Percentiles rank a stretch among this genome's conserved stretches.
These are phyloP conservation scores for Oxytropis ochrocephala DNA, from an alignment of 306 rosid species.

Conservation along the genomic window DNA sequence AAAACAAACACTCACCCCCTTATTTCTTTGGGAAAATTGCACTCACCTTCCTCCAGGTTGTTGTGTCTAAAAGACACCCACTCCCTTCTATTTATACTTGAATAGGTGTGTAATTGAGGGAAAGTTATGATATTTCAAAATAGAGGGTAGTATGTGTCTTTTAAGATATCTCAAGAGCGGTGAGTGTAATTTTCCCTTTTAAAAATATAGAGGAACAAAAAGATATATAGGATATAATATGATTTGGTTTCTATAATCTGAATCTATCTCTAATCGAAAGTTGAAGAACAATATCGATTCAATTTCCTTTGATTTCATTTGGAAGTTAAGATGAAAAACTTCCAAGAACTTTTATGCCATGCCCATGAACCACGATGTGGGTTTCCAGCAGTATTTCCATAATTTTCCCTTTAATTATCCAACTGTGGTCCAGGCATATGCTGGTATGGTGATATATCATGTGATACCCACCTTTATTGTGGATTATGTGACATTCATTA, in stretches of 20 bases:
- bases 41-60: too few species aligned
- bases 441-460: constrained; percentile 16
- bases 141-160: neutral
- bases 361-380: constrained; percentile 14
- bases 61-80: neutral
- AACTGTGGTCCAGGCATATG: constrained; percentile 23
- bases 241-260: neutral
- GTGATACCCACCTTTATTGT: constrained; percentile 24
- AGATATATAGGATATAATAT: neutral
- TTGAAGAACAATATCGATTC: neutral
- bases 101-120: too few species aligned
- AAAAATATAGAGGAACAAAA: neutral
- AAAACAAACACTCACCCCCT: too few species aligned
- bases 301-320: constrained; percentile 1
- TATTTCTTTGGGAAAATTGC: neutral
- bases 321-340: neutral
- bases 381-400: neutral
- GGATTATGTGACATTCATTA: constrained; percentile 2
- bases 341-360: constrained; percentile 9
- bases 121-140: too few species aligned
- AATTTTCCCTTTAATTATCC: constrained; percentile 7
- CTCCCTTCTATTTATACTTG: neutral
- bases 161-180: neutral
- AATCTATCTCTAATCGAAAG: neutral
- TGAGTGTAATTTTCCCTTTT: neutral